phyloP scores from a whole-genome alignment of 345 rosid species.

The Brassica cretica region DNA sequence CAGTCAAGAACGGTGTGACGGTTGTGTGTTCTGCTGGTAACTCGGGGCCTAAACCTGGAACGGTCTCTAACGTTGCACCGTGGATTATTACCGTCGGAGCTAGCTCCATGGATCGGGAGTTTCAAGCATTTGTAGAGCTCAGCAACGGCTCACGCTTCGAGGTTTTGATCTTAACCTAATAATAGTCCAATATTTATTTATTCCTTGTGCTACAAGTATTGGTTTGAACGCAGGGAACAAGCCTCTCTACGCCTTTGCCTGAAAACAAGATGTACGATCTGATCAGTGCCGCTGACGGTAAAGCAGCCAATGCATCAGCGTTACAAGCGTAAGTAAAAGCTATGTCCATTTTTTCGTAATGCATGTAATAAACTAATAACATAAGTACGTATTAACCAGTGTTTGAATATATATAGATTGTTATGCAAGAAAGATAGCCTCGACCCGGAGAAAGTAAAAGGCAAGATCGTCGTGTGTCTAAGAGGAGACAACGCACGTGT shows the following conservation, averaged over 20 bases:
- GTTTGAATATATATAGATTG: slow-evolving; percentile 23
- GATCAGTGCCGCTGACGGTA: slow-evolving; percentile 52
- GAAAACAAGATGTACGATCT: slow-evolving; percentile 49
- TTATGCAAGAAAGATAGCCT: slow-evolving; percentile 48
- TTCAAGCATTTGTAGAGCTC: slow-evolving; percentile 49
- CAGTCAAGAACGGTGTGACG: slow-evolving; percentile 40
- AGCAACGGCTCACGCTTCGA: slow-evolving; percentile 46
- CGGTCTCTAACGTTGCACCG: slow-evolving; percentile 64
- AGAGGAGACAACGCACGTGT: slow-evolving; percentile 50
- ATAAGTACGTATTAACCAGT: background rate
- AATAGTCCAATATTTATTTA: background rate
- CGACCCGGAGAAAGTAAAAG: slow-evolving; percentile 57
- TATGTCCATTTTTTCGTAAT: background rate
- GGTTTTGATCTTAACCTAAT: slow-evolving; percentile 40
- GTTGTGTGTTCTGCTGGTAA: slow-evolving; percentile 62
- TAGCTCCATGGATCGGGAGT: slow-evolving; percentile 69
- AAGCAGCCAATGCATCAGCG: slow-evolving; percentile 30
- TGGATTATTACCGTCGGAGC: slow-evolving; percentile 84
- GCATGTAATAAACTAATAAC: background rate
- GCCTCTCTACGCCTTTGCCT: slow-evolving; percentile 51
- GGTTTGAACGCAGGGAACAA: slow-evolving; percentile 53
- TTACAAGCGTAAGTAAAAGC: slow-evolving; percentile 51
- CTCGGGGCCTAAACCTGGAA: slow-evolving; percentile 56
- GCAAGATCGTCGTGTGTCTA: slow-evolving; percentile 66
- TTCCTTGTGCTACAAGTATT: slow-evolving; percentile 15